These are phyloP conservation scores for Kuraishia ogatae DNA, from an alignment of 805 yeast species.

Conservation along the genomic window DNA sequence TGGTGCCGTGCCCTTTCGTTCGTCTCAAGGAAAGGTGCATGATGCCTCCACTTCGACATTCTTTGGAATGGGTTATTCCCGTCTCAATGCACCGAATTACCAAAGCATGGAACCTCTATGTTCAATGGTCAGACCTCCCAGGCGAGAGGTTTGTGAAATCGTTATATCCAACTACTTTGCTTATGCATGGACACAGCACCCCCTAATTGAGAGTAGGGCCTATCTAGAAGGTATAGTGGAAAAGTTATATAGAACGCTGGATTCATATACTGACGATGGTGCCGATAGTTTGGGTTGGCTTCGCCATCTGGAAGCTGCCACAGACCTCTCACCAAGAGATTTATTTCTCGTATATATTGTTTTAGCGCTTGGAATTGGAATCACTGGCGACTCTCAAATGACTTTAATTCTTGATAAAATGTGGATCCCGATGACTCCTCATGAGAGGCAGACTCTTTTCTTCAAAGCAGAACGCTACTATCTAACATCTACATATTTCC, in stretches of 20 bases:
- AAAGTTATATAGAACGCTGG: constrained; percentile 2
- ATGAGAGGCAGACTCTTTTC: background rate
- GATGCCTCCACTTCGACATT: constrained; percentile 10
- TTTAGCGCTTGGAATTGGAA: constrained; percentile 12
- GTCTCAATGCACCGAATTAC: constrained; percentile 2
- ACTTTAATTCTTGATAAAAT: background rate
- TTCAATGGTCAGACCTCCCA: constrained; percentile 3
- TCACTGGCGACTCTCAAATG: constrained; percentile 10
- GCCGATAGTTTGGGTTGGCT: constrained; percentile 7
- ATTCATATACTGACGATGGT: background rate
- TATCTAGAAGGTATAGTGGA: constrained; percentile 3
- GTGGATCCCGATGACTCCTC: background rate
- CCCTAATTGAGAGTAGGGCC: constrained; percentile 8
- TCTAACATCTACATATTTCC: constrained; percentile 7
- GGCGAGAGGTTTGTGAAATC: constrained; percentile 4
- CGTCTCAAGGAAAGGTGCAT: constrained; percentile 1
- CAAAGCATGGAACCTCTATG: background rate
- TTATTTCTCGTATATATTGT: constrained; percentile 6
- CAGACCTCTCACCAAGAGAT: constrained; percentile 6
- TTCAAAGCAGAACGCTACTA: constrained; percentile 5
- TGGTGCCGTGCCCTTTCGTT: constrained; percentile 11
- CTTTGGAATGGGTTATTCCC: constrained; percentile 6
- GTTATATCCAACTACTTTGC: constrained; percentile 9
- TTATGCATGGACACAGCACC: constrained; percentile 14
- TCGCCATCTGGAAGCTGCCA: background rate